A percentile compares a stretch with the other conserved stretches of the same genome.
These are phyloP conservation scores for Fraxinus albicans DNA, from an alignment of 305 asterid genomes.

Conservation along the genomic window DNA sequence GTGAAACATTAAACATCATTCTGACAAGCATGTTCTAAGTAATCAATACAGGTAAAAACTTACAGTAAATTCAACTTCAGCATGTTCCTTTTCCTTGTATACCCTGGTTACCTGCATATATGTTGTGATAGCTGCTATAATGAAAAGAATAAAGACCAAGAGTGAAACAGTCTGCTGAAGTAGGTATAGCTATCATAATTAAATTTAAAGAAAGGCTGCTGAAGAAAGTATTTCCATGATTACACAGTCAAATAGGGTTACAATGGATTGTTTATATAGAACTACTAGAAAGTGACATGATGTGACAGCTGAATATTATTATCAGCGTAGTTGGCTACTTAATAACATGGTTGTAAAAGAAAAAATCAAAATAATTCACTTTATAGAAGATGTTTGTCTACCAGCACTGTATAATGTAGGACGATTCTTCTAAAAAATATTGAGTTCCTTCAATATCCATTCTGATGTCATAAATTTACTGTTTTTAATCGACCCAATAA, in stretches of 20 bases:
- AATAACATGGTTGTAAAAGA: too few relatives aligned
- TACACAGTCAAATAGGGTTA: background rate
- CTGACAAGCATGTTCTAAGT: background rate
- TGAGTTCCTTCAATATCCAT: too few relatives aligned
- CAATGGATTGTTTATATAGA: background rate
- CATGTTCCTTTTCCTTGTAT: slow-evolving; percentile 76
- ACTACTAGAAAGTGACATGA: too few relatives aligned
- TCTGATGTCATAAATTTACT: too few relatives aligned
- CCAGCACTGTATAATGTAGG: too few relatives aligned
- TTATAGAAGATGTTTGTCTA: too few relatives aligned
- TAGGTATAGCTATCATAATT: background rate
- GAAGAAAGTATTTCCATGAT: background rate
- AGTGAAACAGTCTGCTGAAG: slow-evolving; percentile 8
- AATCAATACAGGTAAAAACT: slow-evolving; percentile 29
- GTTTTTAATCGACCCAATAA: too few relatives aligned
- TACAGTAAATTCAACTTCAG: slow-evolving; percentile 79
- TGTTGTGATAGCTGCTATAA: slow-evolving; percentile 21
- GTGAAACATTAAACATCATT: slow-evolving; percentile 19
- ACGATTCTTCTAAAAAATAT: too few relatives aligned
- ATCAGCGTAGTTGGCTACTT: too few relatives aligned
- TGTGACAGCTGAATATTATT: too few relatives aligned
- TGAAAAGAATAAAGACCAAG: slow-evolving; percentile 6
- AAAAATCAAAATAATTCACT: too few relatives aligned
- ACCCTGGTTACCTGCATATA: slow-evolving; percentile 66
- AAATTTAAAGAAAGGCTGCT: slow-evolving; percentile 1